Evolutionary conservation across 2,329 filamentous ascomycete species (phyloP).

Genomic region (Venturiaceae sp.): DNA sequence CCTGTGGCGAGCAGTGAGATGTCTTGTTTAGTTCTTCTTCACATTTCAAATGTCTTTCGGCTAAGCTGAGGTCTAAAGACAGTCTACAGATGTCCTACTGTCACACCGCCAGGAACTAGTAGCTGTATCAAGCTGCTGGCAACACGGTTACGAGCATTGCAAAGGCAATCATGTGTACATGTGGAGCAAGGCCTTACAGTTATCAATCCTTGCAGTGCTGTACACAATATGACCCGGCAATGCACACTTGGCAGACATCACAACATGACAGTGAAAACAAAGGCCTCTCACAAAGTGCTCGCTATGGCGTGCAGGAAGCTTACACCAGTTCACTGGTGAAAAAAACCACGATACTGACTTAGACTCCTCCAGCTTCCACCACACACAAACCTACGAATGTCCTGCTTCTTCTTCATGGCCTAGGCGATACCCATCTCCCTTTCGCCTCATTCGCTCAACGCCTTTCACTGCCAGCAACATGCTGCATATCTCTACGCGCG

Average conservation of each 20-base stretch:
- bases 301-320: not conserved
- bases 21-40: not conserved
- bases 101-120: no score
- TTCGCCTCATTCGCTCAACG: conserved; percentile 61
- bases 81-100: no score
- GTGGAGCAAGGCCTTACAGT: no score
- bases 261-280: not conserved
- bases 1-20: not conserved
- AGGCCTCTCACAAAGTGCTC: not conserved
- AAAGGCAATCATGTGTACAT: no score
- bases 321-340: not conserved
- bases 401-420: conserved; percentile 73
- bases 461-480: conserved; percentile 66
- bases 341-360: not conserved
- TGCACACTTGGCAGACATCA: no score
- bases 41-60: no score
- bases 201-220: no score
- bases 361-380: conserved; percentile 24
- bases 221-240: not conserved
- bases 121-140: no score
- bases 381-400: conserved; percentile 59
- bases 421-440: conserved; percentile 63
- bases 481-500: conserved; percentile 64
- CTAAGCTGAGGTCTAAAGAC: no score
- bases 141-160: no score